Evolutionary conservation across 768 basidiomycete genomes (phyloP).

Genomic region (Hygrophorus russula): DNA sequence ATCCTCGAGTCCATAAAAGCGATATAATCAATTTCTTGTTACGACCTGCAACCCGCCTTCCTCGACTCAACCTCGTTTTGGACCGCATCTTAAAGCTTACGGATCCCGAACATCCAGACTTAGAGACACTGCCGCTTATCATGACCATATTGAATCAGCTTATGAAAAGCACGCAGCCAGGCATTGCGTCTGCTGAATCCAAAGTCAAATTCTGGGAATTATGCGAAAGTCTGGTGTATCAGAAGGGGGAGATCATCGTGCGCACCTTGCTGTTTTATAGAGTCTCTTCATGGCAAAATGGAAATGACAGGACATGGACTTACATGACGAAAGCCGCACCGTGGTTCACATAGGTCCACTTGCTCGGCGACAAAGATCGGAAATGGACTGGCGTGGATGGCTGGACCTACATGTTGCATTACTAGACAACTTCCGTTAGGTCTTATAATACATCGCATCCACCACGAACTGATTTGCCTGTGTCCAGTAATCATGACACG

Average conservation of each 20-base stretch:
- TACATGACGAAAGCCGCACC: conserved; percentile 65
- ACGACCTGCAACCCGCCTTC: conserved; percentile 81
- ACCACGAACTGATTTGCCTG: conserved; percentile 1
- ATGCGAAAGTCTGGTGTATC: conserved; percentile 63
- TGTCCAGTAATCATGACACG: conserved; percentile 51
- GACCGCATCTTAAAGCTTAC: conserved; percentile 61
- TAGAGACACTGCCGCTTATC: conserved; percentile 65
- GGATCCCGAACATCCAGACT: conserved; percentile 63
- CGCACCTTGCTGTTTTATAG: conserved; percentile 13
- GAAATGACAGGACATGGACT: conserved; percentile 60
- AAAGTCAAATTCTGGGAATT: conserved; percentile 84
- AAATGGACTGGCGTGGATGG: conserved; percentile 65
- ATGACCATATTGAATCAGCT: conserved; percentile 56
- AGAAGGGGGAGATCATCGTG: conserved; percentile 76
- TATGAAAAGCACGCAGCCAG: conserved; percentile 80
- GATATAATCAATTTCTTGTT: conserved; percentile 77
- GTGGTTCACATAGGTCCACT: conserved; percentile 59
- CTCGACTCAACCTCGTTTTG: conserved; percentile 64
- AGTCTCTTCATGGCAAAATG: conserved; percentile 1
- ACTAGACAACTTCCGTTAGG: conserved; percentile 69
- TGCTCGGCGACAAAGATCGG: conserved; percentile 46
- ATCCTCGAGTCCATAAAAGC: conserved; percentile 61
- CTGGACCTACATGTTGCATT: conserved; percentile 53
- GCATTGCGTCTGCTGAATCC: conserved; percentile 82
- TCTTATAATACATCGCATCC: not conserved